Evolutionary conservation across 78 protist genomes (phyloP).

Genomic region (Pigoraptor vietnamica): DNA sequence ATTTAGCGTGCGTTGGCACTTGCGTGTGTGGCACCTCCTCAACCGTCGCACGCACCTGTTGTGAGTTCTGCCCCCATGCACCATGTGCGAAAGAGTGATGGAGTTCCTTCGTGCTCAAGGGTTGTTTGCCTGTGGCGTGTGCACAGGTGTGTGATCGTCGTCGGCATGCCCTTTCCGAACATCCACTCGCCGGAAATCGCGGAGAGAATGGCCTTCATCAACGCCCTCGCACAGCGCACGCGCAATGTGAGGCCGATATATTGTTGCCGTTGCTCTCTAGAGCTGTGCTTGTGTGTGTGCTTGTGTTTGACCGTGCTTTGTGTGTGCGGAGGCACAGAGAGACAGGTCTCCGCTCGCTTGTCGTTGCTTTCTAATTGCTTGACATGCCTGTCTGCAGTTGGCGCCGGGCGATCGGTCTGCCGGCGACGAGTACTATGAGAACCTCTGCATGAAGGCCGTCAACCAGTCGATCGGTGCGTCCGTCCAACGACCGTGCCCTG

Average conservation of each 20-base stretch:
- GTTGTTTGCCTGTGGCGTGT: too few relatives aligned
- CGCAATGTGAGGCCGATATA: background rate
- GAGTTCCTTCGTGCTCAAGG: background rate
- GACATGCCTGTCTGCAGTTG: background rate
- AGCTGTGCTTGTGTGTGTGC: constrained; percentile 1
- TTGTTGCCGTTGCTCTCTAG: background rate
- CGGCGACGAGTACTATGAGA: constrained; percentile 39
- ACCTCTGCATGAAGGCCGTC: constrained; percentile 80
- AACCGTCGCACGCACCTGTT: too few relatives aligned
- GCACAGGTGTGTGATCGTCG: constrained; percentile 48
- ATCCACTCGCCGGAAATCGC: constrained; percentile 28
- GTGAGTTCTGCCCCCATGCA: too few relatives aligned
- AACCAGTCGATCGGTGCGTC: constrained; percentile 79
- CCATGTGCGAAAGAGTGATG: background rate
- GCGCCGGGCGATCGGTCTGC: background rate
- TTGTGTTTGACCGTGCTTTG: background rate
- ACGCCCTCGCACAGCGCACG: background rate
- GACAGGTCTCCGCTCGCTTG: too few relatives aligned
- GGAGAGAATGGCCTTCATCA: constrained; percentile 31
- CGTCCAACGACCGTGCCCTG: too few relatives aligned
- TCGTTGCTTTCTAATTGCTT: background rate
- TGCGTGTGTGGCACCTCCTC: too few relatives aligned
- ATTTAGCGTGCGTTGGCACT: too few relatives aligned
- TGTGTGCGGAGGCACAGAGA: background rate
- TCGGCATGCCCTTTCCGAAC: constrained; percentile 82